These are phyloP conservation scores for Isatis tinctoria DNA, from an alignment of 345 rosid species.

Conservation along the genomic window DNA sequence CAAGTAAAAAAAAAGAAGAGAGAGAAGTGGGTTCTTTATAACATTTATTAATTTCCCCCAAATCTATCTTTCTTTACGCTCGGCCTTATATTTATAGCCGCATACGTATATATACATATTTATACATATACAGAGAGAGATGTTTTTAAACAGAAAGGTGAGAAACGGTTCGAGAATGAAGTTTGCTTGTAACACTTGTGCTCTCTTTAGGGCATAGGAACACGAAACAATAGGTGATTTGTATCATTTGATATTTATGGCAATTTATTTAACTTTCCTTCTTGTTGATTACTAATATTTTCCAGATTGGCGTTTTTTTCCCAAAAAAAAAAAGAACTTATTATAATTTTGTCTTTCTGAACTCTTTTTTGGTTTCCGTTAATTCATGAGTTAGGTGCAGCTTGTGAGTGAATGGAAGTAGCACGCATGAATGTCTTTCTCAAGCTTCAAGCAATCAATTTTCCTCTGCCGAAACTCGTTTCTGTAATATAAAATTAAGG, in stretches of 20 bases:
- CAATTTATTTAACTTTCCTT: constrained; percentile 11
- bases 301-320: background rate
- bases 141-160: constrained; percentile 37
- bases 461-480: constrained; percentile 22
- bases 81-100: constrained; percentile 20
- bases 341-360: background rate
- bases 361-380: constrained; percentile 19
- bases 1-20: background rate
- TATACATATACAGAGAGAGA: background rate
- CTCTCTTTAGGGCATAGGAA: constrained; percentile 30
- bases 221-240: constrained; percentile 32
- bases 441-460: constrained; percentile 31
- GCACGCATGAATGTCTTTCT: constrained; percentile 32
- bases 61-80: constrained; percentile 12
- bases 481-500: background rate
- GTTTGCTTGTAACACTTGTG: constrained; percentile 37
- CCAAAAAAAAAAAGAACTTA: background rate
- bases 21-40: constrained; percentile 10
- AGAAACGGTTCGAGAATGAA: constrained; percentile 46
- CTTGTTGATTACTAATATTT: background rate
- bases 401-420: constrained; percentile 30
- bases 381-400: constrained; percentile 27
- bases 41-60: constrained; percentile 3
- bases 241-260: constrained; percentile 24
- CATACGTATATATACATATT: background rate